A percentile compares a stretch with the other conserved stretches of the same genome.
These are phyloP conservation scores for Arctium minus DNA, from an alignment of 129 eudicot species.

Conservation along the genomic window DNA sequence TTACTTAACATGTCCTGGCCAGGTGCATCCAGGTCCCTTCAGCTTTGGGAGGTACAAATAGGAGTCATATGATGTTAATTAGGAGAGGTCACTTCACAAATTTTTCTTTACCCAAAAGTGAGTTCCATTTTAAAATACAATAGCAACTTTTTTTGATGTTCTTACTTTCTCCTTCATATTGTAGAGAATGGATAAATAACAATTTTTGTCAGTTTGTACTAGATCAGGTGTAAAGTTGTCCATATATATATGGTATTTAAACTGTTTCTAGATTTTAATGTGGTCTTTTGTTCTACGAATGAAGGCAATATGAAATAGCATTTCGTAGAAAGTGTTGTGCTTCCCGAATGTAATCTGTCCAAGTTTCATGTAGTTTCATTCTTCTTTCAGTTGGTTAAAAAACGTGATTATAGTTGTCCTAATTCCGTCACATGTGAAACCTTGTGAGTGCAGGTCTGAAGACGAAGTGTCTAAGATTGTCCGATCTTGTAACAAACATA, in stretches of 20 bases:
- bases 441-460: conserved; percentile 67
- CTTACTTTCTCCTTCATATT: not conserved
- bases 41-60: not conserved
- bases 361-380: not conserved
- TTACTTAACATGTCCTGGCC: not conserved
- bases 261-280: not conserved
- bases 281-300: not conserved
- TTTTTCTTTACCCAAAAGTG: not conserved
- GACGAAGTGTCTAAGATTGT: conserved; percentile 82
- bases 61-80: not conserved
- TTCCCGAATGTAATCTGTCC: not conserved
- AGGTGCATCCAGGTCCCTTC: not conserved
- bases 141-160: not conserved
- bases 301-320: not conserved
- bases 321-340: not conserved
- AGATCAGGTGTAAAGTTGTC: not conserved
- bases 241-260: not conserved
- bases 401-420: not conserved
- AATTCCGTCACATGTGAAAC: not conserved
- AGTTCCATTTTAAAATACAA: not conserved
- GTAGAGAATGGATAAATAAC: not conserved
- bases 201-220: not conserved
- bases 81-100: not conserved
- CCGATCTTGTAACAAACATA: conserved; percentile 66
- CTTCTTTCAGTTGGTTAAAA: not conserved